Percentiles rank a stretch among this genome's conserved stretches.
Evolutionary conservation across 371 early-diverging fungal genomes (phyloP).

Genomic region (Mortierella sp.): DNA sequence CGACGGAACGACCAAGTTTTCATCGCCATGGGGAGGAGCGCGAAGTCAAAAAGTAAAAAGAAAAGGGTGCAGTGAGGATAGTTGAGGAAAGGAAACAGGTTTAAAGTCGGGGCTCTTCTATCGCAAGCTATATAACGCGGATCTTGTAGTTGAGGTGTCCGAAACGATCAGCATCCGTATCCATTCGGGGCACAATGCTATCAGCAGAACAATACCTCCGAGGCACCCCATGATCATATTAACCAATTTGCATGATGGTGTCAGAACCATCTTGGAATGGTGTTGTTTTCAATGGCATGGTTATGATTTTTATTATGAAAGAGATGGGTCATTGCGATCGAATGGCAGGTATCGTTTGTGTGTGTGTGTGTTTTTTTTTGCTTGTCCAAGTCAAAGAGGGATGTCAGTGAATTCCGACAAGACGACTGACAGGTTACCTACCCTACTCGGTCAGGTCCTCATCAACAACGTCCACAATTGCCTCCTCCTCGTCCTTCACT

Average conservation of each 20-base stretch:
- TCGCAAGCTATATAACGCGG: neutral
- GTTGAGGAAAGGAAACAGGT: neutral
- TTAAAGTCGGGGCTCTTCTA: neutral
- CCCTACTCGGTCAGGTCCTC: constrained; percentile 33
- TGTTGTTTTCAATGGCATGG: no score
- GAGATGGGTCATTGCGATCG: constrained; percentile 1
- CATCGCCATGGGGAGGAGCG: neutral
- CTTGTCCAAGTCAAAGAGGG: neutral
- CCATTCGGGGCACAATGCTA: neutral
- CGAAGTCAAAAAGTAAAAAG: neutral
- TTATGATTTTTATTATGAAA: neutral
- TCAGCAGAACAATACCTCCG: neutral
- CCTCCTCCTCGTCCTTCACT: constrained; percentile 37
- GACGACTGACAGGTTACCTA: neutral
- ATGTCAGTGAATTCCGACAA: neutral
- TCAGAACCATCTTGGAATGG: neutral
- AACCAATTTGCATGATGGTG: neutral
- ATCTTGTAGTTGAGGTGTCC: neutral
- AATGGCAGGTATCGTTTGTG: constrained; percentile 4
- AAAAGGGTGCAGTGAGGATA: neutral
- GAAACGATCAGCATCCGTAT: neutral
- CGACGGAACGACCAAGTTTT: constrained; percentile 13
- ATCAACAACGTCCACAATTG: constrained; percentile 24
- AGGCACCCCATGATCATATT: no score
- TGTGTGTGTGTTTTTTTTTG: neutral